phyloP scores from a whole-genome alignment of 1,139 yeast species.

The Hanseniaspora gamundiae region DNA sequence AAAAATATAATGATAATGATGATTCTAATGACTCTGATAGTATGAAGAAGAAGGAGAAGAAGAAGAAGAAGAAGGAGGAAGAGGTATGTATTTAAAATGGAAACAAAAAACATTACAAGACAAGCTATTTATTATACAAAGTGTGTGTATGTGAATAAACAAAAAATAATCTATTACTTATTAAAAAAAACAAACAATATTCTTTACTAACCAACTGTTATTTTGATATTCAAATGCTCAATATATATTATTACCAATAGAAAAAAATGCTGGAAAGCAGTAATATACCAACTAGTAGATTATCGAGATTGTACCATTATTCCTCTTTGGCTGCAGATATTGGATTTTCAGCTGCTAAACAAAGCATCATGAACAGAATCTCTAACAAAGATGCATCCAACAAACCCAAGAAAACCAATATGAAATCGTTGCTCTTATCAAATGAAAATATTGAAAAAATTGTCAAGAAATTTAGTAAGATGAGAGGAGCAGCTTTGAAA shows the following conservation, averaged over 20 bases:
- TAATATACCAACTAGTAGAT: slow-evolving; percentile 73
- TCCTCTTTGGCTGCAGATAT: slow-evolving; percentile 89
- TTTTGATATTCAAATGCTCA: too few species aligned
- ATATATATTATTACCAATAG: too few species aligned
- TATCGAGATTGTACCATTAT: slow-evolving; percentile 82
- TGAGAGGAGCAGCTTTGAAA: slow-evolving; percentile 98
- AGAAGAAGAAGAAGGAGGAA: too few species aligned
- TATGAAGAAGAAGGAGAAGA: too few species aligned
- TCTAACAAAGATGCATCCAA: slow-evolving; percentile 31
- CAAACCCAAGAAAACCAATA: slow-evolving; percentile 28
- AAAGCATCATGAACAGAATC: slow-evolving; percentile 52
- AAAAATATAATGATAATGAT: slow-evolving; percentile 2
- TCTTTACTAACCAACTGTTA: not conserved
- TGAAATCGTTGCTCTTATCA: slow-evolving; percentile 55
- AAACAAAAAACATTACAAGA: not conserved
- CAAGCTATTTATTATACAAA: not conserved
- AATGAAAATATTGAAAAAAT: slow-evolving; percentile 79
- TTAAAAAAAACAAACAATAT: too few species aligned
- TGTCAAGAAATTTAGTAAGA: slow-evolving; percentile 76
- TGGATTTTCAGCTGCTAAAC: slow-evolving; percentile 74
- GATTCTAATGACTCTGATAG: not conserved
- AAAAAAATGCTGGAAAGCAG: slow-evolving; percentile 42
- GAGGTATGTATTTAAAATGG: slow-evolving; percentile 5
- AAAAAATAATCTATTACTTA: not conserved
- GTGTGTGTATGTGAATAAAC: not conserved